phyloP scores from a whole-genome alignment of 2,329 filamentous ascomycete species.

The Didymella segeticola region DNA sequence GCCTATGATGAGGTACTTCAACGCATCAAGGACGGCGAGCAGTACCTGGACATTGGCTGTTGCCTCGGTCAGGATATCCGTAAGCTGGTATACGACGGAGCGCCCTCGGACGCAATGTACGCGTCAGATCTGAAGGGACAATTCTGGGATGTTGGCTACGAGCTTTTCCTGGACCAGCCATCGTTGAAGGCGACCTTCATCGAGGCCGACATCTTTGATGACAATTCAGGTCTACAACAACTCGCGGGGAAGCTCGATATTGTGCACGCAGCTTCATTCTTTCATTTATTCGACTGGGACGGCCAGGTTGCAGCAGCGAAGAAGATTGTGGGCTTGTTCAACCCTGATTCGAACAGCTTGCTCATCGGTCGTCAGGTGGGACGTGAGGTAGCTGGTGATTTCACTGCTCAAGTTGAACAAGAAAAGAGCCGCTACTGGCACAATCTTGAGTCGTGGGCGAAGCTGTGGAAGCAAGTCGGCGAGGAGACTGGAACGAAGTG shows the following conservation, averaged over 20 bases:
- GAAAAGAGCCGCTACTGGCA: constrained; percentile 44
- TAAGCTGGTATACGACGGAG: constrained; percentile 53
- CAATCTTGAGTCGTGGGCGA: constrained; percentile 45
- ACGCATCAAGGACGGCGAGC: constrained; percentile 45
- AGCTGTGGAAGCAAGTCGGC: constrained; percentile 50
- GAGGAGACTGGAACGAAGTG: constrained; percentile 47
- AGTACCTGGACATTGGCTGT: constrained; percentile 52
- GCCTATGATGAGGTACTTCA: constrained; percentile 43
- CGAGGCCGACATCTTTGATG: constrained; percentile 56
- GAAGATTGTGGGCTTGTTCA: constrained; percentile 42
- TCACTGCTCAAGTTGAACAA: constrained; percentile 22
- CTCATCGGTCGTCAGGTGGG: constrained; percentile 51
- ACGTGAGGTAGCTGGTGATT: constrained; percentile 36
- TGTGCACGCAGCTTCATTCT: constrained; percentile 51
- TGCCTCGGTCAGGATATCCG: constrained; percentile 57
- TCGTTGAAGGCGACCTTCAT: constrained; percentile 59
- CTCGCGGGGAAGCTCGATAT: constrained; percentile 52
- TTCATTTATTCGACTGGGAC: constrained; percentile 54
- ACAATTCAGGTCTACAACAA: constrained; percentile 38
- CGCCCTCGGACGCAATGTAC: constrained; percentile 48
- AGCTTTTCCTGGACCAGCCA: constrained; percentile 46
- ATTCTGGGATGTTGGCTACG: constrained; percentile 63
- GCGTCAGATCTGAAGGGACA: constrained; percentile 50
- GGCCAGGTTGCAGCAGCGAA: constrained; percentile 49
- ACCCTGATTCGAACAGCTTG: constrained; percentile 42